Evolutionary conservation across 192 early-diverging fungal species (phyloP), one percentile per base, ranked within the genome.

Genomic region (Dimargaris xerosporica): DNA sequence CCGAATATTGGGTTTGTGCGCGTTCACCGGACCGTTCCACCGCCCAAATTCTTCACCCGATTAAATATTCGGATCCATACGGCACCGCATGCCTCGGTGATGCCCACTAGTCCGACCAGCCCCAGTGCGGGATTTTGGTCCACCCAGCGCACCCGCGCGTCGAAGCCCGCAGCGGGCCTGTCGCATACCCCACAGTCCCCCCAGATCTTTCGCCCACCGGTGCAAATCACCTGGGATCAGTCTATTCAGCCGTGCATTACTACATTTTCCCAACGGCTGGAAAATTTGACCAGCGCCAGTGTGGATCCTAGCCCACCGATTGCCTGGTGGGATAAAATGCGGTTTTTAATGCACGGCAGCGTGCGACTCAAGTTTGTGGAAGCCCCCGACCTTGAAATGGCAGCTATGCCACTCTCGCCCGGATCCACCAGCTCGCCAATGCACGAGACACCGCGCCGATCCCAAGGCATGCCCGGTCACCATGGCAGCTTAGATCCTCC

Each of bases 321-420:
- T 25, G 71, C 71, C 9, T 78, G 77, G 77, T 78, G 77, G 77
- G 77, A 78, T 62, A 78, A 78, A 65, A 58, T 75, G 65, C 69
- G 77, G 45, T 71, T 70, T 44, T 64, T 71, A 29, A 23, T 64
- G 28, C 62, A 62, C 16, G 58, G 58, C 10, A 60, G 58, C 26
- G 41, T 60, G 43, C 58, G 58, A 5, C 43, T 60, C 34, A 16
- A 26, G 25, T 44, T 60, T 43, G 42, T 60, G n/a, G 58, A 60
- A 34, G 3, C 19, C 21, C 52, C 25, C 21, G 52, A 53, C 21
- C 17, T 23, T 21, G 25, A 13, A 26, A 53, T 53, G 23, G 2
- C 34, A 7, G 34, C 34, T 5, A 7, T 5, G 7, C 34, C 34
- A 2, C 34, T 39, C 3, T 39, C 34, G 34, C 50, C 50, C 28